Evolutionary conservation across 345 rosid species (phyloP), one percentile per base, ranked within the genome.

Genomic region (Acer negundo): DNA sequence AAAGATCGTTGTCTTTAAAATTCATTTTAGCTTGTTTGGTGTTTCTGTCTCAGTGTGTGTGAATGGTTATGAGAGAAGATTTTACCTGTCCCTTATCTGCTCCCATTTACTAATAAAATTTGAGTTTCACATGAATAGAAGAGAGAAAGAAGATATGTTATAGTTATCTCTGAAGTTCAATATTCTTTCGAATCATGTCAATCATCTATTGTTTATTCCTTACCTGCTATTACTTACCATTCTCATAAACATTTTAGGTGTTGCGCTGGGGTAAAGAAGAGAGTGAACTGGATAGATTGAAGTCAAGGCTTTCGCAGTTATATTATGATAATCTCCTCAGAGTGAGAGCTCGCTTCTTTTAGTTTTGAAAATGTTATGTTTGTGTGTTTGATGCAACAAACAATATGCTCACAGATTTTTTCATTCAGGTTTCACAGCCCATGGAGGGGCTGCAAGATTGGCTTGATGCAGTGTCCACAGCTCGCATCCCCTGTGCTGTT

Each of bases 401-500:
- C 69, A 15, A 62, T 55, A 12, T 79, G 15, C 23, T 75, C 3
- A 5, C 56, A 11, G 40, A 61, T n/a, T 77, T 73, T 62, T 77
- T 76, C 71, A 63, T 67, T 77, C 89, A 95, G 99, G 87, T 91
- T 61, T 84, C 74, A 66, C 81, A 87, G 79, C 96, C 99, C 63
- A 81, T 82, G 77, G 96, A 88, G 28, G 99, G 99, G 7, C 87
- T 93, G 46, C 73, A 73, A 84, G 97, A 92, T 70, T 95, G 99
- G 99, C 91, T 95, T 7, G 98, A 95, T 73, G 97, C 96, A 47
- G 90, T 95, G 26, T 79, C 84, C 72, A 92, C 87, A 55, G 93
- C 94, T 70, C 86, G 90, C 40, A 89, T 95, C 79, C 99, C 98
- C 76, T 95, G 99, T 80, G 99, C 99, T 72, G 88, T 95, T 75